phyloP scores from a whole-genome alignment of 106 monocot species.

The Allium cepa region DNA sequence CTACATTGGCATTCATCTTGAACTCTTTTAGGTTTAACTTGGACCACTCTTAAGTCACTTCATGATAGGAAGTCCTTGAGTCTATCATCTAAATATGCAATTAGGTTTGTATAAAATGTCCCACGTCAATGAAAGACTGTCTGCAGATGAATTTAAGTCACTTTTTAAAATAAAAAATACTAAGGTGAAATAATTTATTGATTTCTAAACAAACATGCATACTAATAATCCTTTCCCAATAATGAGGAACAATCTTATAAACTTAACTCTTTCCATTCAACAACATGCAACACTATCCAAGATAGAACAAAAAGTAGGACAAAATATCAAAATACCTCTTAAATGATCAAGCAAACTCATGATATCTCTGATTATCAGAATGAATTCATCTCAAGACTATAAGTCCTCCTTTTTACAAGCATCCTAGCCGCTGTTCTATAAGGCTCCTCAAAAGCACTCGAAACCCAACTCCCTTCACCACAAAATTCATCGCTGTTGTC shows the following conservation, averaged over 20 bases:
- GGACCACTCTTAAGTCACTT: too few relatives aligned
- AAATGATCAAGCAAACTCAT: neutral
- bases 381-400: slow-evolving; percentile 92
- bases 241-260: neutral
- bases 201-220: neutral
- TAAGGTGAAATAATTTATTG: neutral
- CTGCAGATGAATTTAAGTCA: too few relatives aligned
- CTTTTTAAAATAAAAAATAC: too few relatives aligned
- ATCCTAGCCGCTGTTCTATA: slow-evolving; percentile 53
- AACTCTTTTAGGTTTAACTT: too few relatives aligned
- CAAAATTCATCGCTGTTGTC: neutral
- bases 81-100: too few relatives aligned
- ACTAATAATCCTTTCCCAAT: neutral
- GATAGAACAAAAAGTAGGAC: neutral
- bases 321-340: neutral
- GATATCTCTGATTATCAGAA: slow-evolving; percentile 34
- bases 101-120: too few relatives aligned
- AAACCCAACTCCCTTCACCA: slow-evolving; percentile 32
- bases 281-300: neutral
- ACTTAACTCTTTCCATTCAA: neutral
- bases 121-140: too few relatives aligned
- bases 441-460: slow-evolving; percentile 73
- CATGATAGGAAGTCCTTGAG: too few relatives aligned
- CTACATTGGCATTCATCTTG: too few relatives aligned
- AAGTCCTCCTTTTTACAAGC: slow-evolving; percentile 57